These are phyloP conservation scores for Saccharomycopsis sp. DNA, from an alignment of 805 yeast genomes.

Conservation along the genomic window DNA sequence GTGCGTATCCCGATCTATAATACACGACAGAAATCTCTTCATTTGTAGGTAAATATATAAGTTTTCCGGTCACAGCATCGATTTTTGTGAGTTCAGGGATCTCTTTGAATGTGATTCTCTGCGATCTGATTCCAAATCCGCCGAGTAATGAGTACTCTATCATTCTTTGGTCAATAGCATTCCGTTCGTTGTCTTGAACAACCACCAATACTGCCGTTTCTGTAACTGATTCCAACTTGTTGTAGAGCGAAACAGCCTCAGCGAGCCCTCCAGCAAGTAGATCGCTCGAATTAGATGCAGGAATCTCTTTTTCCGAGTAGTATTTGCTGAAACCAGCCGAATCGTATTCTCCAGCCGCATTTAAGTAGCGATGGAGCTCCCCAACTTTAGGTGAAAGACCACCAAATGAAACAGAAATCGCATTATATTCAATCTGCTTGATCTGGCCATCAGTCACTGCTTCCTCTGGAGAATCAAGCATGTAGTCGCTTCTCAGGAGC, in stretches of 20 bases:
- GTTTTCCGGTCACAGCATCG: slow-evolving; percentile 35
- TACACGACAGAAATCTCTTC: slow-evolving; percentile 84
- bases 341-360: slow-evolving; percentile 51
- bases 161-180: slow-evolving; percentile 85
- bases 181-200: slow-evolving; percentile 80
- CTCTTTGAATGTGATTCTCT: slow-evolving; percentile 62
- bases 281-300: slow-evolving; percentile 58
- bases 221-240: slow-evolving; percentile 21
- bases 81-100: slow-evolving; percentile 39
- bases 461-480: slow-evolving; percentile 46
- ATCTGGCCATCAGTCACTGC: slow-evolving; percentile 36
- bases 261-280: slow-evolving; percentile 65
- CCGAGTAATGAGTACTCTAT: slow-evolving; percentile 65
- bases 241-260: slow-evolving; percentile 56
- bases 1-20: slow-evolving; percentile 85
- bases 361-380: slow-evolving; percentile 61
- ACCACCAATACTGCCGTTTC: slow-evolving; percentile 62
- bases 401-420: slow-evolving; percentile 93
- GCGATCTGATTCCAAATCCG: slow-evolving; percentile 50
- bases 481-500: slow-evolving; percentile 83
- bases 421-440: slow-evolving; percentile 94
- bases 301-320: slow-evolving; percentile 44
- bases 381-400: slow-evolving; percentile 81
- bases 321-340: slow-evolving; percentile 33
- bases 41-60: slow-evolving; percentile 47